Evolutionary conservation across 2,329 filamentous ascomycete genomes (phyloP).

Genomic region (Aureobasidium pullulans): DNA sequence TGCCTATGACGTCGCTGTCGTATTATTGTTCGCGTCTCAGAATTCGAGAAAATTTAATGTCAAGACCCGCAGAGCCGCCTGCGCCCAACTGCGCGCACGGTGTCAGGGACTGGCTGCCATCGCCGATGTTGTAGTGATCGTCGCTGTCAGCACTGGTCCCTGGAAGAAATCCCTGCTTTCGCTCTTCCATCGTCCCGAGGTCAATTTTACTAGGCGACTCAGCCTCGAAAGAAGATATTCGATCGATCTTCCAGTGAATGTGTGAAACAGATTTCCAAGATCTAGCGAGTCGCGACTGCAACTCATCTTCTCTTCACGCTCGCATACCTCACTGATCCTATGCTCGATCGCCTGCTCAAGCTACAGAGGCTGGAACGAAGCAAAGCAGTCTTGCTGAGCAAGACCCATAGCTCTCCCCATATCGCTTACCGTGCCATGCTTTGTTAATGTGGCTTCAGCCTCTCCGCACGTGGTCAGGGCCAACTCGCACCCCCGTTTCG

Average conservation of each 20-base stretch:
- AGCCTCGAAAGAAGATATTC: background rate
- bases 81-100: constrained; percentile 3
- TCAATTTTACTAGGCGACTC: constrained; percentile 1
- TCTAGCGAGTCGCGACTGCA: background rate
- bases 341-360: no score
- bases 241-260: background rate
- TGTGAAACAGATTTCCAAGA: background rate
- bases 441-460: background rate
- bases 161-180: constrained; percentile 1
- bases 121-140: constrained; percentile 3
- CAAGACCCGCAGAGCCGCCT: constrained; percentile 6
- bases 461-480: constrained; percentile 6
- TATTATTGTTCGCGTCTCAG: background rate
- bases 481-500: background rate
- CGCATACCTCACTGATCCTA: no score
- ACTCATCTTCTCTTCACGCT: background rate
- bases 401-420: background rate
- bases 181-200: background rate
- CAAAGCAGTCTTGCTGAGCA: background rate
- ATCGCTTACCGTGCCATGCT: background rate
- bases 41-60: background rate
- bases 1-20: background rate
- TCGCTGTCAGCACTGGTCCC: constrained; percentile 8
- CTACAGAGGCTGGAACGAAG: background rate
- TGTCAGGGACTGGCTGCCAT: background rate